Evolutionary conservation across 176 grass and related monocot genomes (phyloP), one percentile per base, ranked within the genome.

Genomic region (Pontederia paniculata): DNA sequence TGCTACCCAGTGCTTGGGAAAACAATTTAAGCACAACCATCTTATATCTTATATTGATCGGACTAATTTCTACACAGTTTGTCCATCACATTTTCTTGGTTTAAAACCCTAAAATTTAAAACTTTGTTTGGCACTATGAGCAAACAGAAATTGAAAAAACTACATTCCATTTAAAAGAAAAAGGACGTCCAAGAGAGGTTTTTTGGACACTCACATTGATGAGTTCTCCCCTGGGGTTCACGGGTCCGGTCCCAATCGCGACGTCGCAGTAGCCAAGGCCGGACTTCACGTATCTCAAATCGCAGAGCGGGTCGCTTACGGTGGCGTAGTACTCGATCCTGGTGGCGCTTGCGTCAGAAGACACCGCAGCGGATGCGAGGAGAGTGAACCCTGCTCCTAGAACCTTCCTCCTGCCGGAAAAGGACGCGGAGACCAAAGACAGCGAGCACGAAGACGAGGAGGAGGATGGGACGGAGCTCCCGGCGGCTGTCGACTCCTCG

Each of bases 261-360:
- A 97, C 61, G 58, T 97, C 93, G 48, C 86, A 91, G 77, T 69
- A 97, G 0, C 83, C 86, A 48, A 97, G 93, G 0, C 93, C 80
- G 0, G 93, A 91, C 78, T 78, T 97, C 22, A 54, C 86, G 37
- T 74, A 69, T 44, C 42, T 89, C 61, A 90, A 48, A 52, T 90
- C 86, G 52, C 91, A 97, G 18, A 90, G 68, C 48, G 79, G 77
- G 47, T 97, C 91, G 49, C 91, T 86, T 1, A 97, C 86, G 9
- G 86, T 97, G 1, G 91, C 86, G 70, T 55, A 97, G 82, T 90
- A 90, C 77, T 90, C 65, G 49, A 90, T 84, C 71, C 91, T 80
- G 50, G 91, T 90, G 3, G 91, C 91, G 10, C 23, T 56, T 44
- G 86, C 86, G 43, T 87, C 67, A 23, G 58, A 44, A 0, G 67